A percentile compares a stretch with the other conserved stretches of the same genome.
phyloP scores from a whole-genome alignment of 805 yeast genomes.

The Maudiozyma serrabonitensis region DNA sequence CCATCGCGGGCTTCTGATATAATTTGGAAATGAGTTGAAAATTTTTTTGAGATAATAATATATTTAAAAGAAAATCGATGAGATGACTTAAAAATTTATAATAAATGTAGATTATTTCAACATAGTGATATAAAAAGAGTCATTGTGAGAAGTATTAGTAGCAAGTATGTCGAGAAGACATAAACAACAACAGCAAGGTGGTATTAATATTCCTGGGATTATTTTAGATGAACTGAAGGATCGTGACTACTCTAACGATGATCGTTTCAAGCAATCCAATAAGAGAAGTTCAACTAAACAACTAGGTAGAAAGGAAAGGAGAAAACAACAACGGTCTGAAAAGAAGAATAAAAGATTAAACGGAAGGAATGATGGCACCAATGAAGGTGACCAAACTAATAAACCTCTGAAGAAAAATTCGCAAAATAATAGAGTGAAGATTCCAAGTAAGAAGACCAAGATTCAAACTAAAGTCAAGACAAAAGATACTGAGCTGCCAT shows the following conservation, averaged over 20 bases:
- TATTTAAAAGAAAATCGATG: too few relatives aligned
- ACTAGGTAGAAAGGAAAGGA: conserved; percentile 33
- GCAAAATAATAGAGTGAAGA: neutral
- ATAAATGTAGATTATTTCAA: too few relatives aligned
- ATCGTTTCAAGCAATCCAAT: conserved; percentile 24
- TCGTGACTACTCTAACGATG: conserved; percentile 37
- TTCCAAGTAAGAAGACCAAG: neutral
- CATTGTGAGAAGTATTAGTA: too few relatives aligned
- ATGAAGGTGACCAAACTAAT: neutral
- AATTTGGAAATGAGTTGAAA: too few relatives aligned
- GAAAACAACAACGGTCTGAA: conserved; percentile 32
- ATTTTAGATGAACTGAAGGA: conserved; percentile 43
- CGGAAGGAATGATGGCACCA: neutral
- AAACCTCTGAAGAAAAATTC: neutral
- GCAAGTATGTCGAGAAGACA: conserved; percentile 3
- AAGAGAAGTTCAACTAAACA: conserved; percentile 25
- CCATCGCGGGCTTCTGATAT: too few relatives aligned
- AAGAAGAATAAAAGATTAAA: conserved; percentile 24
- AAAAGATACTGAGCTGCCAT: conserved; percentile 24
- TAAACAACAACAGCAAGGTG: conserved; percentile 31
- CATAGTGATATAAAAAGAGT: too few relatives aligned
- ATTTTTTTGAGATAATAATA: too few relatives aligned
- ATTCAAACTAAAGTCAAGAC: conserved; percentile 9
- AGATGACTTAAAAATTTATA: too few relatives aligned
- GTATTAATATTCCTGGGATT: conserved; percentile 47